Conservation (phyloP, 1,284 basidiomycete species). For the Amylostereum areolatum region DNA sequence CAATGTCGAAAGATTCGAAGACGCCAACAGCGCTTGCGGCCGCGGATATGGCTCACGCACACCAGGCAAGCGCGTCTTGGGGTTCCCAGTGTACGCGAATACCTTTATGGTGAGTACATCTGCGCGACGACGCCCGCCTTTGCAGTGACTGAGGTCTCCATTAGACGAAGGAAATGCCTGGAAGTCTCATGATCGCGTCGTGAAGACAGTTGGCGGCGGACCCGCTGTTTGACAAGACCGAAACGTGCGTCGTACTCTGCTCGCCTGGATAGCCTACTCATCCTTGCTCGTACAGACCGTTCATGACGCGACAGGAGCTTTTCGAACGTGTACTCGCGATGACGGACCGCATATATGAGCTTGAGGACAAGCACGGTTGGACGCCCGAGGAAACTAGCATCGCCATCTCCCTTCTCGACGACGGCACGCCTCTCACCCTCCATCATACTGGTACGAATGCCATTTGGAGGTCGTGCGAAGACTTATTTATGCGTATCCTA, state of each 20-base stretch:
- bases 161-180: slow-evolving; percentile 44
- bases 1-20: too few species aligned
- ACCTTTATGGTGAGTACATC: slow-evolving; percentile 40
- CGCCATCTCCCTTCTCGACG: slow-evolving; percentile 44
- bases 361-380: slow-evolving; percentile 51
- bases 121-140: not conserved
- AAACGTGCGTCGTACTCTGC: slow-evolving; percentile 31
- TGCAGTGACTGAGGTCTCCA: not conserved
- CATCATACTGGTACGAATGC: slow-evolving; percentile 48
- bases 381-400: slow-evolving; percentile 36
- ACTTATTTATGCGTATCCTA: slow-evolving; percentile 16
- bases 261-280: not conserved
- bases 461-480: not conserved
- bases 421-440: slow-evolving; percentile 44
- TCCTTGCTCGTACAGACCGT: slow-evolving; percentile 31
- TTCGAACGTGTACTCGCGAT: slow-evolving; percentile 44
- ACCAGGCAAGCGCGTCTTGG: slow-evolving; percentile 34
- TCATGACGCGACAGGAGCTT: slow-evolving; percentile 43
- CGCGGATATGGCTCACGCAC: slow-evolving; percentile 44
- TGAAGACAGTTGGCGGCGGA: slow-evolving; percentile 48
- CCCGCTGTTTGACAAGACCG: slow-evolving; percentile 58
- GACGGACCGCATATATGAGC: slow-evolving; percentile 51
- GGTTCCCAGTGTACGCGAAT: slow-evolving; percentile 34
- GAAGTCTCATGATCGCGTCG: slow-evolving; percentile 41
- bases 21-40: slow-evolving; percentile 32